phyloP scores from a whole-genome alignment of 2,329 filamentous ascomycete genomes.

The Lasiodiplodia theobromae region DNA sequence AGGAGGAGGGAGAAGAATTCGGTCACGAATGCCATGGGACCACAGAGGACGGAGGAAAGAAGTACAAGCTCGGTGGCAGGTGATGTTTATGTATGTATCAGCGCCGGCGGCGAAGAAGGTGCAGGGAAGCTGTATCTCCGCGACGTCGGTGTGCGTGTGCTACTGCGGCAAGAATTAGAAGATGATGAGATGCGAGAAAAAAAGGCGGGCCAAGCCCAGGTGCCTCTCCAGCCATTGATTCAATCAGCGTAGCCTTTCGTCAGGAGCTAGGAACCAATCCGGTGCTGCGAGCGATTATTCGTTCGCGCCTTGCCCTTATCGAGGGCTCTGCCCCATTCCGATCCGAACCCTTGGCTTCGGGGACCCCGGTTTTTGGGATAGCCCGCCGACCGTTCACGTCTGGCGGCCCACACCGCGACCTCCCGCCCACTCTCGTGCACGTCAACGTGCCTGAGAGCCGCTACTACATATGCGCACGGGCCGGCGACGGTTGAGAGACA shows the following conservation, averaged over 20 bases:
- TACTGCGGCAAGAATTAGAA: neutral
- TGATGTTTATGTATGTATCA: constrained; percentile 12
- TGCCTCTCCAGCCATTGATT: neutral
- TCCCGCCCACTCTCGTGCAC: neutral
- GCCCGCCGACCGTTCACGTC: constrained; percentile 6
- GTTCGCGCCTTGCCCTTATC: constrained; percentile 22
- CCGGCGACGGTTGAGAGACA: neutral
- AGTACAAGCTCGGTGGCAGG: neutral
- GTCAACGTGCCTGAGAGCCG: neutral
- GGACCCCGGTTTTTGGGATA: constrained; percentile 13
- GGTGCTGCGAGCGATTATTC: constrained; percentile 14
- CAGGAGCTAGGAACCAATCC: constrained; percentile 9
- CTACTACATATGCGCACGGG: constrained; percentile 2
- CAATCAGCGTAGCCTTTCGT: neutral
- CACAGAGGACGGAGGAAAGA: constrained; percentile 14
- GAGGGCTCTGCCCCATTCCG: neutral
- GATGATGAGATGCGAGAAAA: neutral
- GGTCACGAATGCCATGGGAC: constrained; percentile 43
- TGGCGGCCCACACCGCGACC: constrained; percentile 12
- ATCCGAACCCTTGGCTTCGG: constrained; percentile 21
- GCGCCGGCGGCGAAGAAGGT: neutral
- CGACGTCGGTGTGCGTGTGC: constrained; percentile 20
- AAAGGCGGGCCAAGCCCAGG: constrained; percentile 7
- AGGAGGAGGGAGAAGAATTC: constrained; percentile 46
- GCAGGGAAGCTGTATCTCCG: constrained; percentile 19